Evolutionary conservation across 208 protist species (phyloP).

Genomic region (Polymyxa betae): DNA sequence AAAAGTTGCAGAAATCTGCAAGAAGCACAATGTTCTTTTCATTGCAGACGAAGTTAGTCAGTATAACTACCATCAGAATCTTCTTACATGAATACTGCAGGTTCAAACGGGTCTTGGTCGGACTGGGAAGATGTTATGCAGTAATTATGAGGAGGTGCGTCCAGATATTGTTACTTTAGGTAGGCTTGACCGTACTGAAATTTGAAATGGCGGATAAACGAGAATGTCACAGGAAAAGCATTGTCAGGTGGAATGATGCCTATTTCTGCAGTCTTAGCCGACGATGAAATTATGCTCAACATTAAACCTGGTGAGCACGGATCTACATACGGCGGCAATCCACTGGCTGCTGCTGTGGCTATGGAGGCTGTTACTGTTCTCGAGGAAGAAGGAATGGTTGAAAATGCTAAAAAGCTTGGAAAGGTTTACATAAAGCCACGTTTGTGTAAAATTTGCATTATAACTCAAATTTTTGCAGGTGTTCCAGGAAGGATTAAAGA

Average conservation of each 20-base stretch:
- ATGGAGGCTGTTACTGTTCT: slow-evolving; percentile 79
- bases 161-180: slow-evolving; percentile 83
- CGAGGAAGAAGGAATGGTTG: slow-evolving; percentile 61
- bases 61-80: neutral
- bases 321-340: slow-evolving; percentile 85
- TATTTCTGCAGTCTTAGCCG: slow-evolving; percentile 78
- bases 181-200: neutral
- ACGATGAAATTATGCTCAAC: slow-evolving; percentile 80
- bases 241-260: slow-evolving; percentile 85
- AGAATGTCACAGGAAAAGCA: slow-evolving; percentile 75
- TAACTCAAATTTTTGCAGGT: slow-evolving; percentile 7
- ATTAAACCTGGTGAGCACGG: slow-evolving; percentile 82
- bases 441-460: neutral
- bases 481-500: slow-evolving; percentile 67
- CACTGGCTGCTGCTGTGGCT: slow-evolving; percentile 74
- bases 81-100: slow-evolving; percentile 31
- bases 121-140: slow-evolving; percentile 69
- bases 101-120: slow-evolving; percentile 74
- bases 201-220: neutral
- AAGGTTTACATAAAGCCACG: neutral
- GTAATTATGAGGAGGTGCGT: slow-evolving; percentile 70
- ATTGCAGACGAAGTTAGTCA: slow-evolving; percentile 66
- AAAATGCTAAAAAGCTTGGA: slow-evolving; percentile 58
- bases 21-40: slow-evolving; percentile 67
- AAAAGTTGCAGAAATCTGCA: slow-evolving; percentile 62